Evolutionary conservation across 768 basidiomycete genomes (phyloP).

Genomic region (Amanita rimosa): DNA sequence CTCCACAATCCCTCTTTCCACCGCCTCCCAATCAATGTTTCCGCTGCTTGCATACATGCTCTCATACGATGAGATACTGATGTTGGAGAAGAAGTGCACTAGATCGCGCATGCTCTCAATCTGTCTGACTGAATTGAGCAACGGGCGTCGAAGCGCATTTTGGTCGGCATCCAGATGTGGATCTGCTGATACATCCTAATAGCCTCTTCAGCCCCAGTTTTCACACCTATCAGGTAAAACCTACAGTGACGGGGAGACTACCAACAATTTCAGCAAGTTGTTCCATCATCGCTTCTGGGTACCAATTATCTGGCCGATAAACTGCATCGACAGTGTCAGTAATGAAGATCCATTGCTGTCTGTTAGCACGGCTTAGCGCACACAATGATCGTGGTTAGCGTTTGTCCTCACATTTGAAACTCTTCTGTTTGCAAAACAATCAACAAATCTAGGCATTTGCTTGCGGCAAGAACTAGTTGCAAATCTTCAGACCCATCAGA

Average conservation of each 20-base stretch:
- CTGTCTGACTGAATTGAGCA: constrained; percentile 55
- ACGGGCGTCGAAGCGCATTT: constrained; percentile 56
- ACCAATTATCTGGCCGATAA: constrained; percentile 75
- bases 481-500: constrained; percentile 80
- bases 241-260: constrained; percentile 44
- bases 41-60: constrained; percentile 77
- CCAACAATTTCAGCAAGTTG: constrained; percentile 75
- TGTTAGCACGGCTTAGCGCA: constrained; percentile 14
- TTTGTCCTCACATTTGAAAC: constrained; percentile 75
- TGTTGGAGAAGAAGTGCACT: constrained; percentile 81
- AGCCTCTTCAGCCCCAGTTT: background rate
- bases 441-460: constrained; percentile 91
- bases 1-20: constrained; percentile 69
- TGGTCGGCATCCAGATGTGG: constrained; percentile 18
- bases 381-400: background rate
- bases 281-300: constrained; percentile 84
- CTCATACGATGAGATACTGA: constrained; percentile 86
- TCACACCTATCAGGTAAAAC: background rate
- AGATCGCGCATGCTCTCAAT: constrained; percentile 82
- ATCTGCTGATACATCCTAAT: constrained; percentile 6
- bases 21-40: constrained; percentile 80
- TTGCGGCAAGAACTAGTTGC: constrained; percentile 72
- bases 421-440: constrained; percentile 91
- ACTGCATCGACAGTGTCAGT: constrained; percentile 96
- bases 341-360: constrained; percentile 98